These are phyloP conservation scores for Gynandropsis gynandra DNA, from an alignment of 345 rosid genomes.

Conservation along the genomic window DNA sequence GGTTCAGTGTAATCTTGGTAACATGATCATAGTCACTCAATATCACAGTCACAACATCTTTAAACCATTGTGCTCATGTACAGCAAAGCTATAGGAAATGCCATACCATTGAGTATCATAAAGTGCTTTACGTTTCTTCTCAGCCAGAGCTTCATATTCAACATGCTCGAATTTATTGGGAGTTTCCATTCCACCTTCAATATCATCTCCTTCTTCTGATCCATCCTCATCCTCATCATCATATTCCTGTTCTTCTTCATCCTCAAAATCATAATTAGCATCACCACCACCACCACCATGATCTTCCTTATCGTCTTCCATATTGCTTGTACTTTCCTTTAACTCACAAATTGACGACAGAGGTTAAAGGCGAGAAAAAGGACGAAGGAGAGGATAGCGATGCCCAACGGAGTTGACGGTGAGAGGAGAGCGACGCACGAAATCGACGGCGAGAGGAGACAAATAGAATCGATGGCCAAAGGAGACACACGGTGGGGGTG, in stretches of 20 bases:
- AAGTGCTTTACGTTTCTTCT: constrained; percentile 63
- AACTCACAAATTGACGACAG: constrained; percentile 17
- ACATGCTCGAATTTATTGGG: constrained; percentile 38
- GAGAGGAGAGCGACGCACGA: too few species aligned
- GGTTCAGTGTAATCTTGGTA: constrained; percentile 2
- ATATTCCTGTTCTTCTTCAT: constrained; percentile 21
- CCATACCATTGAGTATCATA: constrained; percentile 30
- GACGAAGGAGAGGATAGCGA: too few species aligned
- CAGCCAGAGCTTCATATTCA: constrained; percentile 69
- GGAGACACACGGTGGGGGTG: too few species aligned
- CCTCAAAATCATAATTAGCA: constrained; percentile 20
- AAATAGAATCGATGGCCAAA: too few species aligned
- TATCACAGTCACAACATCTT: constrained; percentile 3
- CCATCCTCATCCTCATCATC: constrained; percentile 20
- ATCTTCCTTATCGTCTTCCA: constrained; percentile 16
- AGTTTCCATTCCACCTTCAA: constrained; percentile 14
- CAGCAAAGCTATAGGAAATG: background rate
- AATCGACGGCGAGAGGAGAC: too few species aligned
- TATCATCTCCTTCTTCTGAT: constrained; percentile 17
- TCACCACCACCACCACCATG: constrained; percentile 18
- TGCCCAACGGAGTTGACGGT: too few species aligned
- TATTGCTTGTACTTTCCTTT: constrained; percentile 24
- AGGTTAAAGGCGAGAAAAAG: too few species aligned
- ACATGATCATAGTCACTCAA: background rate
- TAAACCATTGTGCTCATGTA: constrained; percentile 1